A percentile compares a stretch with the other conserved stretches of the same genome.
These are phyloP conservation scores for Mycena epipterygia DNA, from an alignment of 768 basidiomycete species.

Conservation along the genomic window DNA sequence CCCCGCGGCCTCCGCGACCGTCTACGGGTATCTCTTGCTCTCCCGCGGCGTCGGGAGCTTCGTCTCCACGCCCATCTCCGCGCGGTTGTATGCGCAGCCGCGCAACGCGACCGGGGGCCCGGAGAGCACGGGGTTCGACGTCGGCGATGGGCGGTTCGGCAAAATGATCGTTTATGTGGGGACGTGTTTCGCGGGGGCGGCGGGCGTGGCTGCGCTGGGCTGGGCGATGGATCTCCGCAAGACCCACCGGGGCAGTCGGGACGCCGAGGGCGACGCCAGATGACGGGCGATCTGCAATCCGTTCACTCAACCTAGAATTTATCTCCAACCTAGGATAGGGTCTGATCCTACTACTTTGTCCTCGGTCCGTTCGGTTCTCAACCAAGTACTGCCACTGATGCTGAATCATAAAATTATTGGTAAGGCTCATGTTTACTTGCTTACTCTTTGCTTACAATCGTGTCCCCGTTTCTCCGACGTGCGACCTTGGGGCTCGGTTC, in stretches of 20 bases:
- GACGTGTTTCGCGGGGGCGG: constrained; percentile 48
- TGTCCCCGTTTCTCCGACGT: no score
- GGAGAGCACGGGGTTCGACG: constrained; percentile 40
- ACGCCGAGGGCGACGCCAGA: neutral
- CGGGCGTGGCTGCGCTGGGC: constrained; percentile 40
- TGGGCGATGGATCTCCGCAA: constrained; percentile 37
- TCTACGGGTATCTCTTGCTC: constrained; percentile 41
- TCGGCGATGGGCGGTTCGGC: constrained; percentile 42
- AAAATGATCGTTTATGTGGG: constrained; percentile 47
- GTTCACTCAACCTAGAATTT: no score
- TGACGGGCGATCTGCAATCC: no score
- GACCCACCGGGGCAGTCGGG: neutral
- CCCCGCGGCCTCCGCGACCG: constrained; percentile 35
- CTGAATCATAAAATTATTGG: no score
- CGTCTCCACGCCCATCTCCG: constrained; percentile 44
- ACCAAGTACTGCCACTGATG: no score
- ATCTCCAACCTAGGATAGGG: no score
- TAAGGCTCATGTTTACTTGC: no score
- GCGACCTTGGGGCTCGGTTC: no score
- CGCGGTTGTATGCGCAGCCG: constrained; percentile 5
- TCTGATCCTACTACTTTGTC: no score
- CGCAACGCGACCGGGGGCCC: neutral
- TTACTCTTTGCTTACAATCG: no score
- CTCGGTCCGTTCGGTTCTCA: no score
- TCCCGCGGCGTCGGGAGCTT: constrained; percentile 47